These are phyloP conservation scores for Anethum foeniculum DNA, from an alignment of 140 eudicot species.

Conservation along the genomic window DNA sequence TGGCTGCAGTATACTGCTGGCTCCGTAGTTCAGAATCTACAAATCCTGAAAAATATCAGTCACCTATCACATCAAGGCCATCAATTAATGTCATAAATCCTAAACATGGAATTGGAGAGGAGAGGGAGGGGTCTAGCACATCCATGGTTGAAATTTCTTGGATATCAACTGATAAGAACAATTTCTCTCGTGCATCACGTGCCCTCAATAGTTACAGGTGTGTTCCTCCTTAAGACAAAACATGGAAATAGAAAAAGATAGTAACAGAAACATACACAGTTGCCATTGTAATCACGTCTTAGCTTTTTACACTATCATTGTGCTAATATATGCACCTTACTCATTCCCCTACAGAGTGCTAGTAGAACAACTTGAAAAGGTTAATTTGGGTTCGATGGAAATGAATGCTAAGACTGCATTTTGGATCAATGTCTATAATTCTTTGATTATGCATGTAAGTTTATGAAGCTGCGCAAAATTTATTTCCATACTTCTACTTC, in stretches of 20 bases:
- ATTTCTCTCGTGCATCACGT: slow-evolving; percentile 61
- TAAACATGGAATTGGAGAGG: slow-evolving; percentile 17
- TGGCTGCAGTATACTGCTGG: slow-evolving; percentile 92
- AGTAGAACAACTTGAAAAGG: slow-evolving; percentile 74
- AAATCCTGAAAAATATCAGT: slow-evolving; percentile 31
- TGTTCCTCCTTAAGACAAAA: background rate
- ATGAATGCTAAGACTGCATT: slow-evolving; percentile 65
- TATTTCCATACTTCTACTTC: background rate
- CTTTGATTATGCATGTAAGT: slow-evolving; percentile 82
- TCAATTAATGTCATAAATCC: slow-evolving; percentile 33
- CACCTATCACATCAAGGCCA: slow-evolving; percentile 30
- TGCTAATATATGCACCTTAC: background rate
- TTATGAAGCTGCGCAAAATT: background rate
- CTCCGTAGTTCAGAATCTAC: slow-evolving; percentile 41
- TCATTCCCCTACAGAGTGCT: slow-evolving; percentile 37
- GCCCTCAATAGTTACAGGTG: slow-evolving; percentile 73
- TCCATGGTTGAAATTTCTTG: slow-evolving; percentile 55
- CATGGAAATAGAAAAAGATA: background rate
- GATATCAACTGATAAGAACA: slow-evolving; percentile 59
- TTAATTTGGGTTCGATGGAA: slow-evolving; percentile 55
- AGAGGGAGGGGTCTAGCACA: slow-evolving; percentile 27
- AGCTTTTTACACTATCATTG: background rate
- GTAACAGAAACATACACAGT: background rate
- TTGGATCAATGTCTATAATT: slow-evolving; percentile 80
- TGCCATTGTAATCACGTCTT: background rate